Evolutionary conservation across 2,329 filamentous ascomycete genomes (phyloP).

Genomic region (Coleophoma crateriformis): DNA sequence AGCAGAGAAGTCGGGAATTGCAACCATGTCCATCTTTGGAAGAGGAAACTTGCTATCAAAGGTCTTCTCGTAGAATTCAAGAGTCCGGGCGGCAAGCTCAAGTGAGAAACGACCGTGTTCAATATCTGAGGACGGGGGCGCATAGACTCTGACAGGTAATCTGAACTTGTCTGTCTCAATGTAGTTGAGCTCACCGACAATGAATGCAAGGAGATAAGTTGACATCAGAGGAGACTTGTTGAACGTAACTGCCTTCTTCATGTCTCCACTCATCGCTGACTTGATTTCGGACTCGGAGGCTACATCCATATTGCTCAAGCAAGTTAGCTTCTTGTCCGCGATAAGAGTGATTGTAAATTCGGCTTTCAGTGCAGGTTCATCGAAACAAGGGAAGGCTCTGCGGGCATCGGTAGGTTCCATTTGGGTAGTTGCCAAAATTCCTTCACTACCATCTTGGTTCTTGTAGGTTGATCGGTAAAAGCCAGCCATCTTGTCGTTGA

Average conservation of each 20-base stretch:
- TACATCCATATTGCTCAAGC: constrained; percentile 95
- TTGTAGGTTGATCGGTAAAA: constrained; percentile 97
- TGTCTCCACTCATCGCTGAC: constrained; percentile 53
- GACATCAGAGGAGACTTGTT: constrained; percentile 92
- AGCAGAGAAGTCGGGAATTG: constrained; percentile 91
- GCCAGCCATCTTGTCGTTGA: constrained; percentile 95
- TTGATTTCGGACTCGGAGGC: constrained; percentile 69
- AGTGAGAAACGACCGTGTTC: constrained; percentile 88
- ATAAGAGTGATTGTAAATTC: constrained; percentile 87
- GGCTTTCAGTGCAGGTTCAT: constrained; percentile 91
- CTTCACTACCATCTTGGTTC: constrained; percentile 69
- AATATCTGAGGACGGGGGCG: constrained; percentile 82
- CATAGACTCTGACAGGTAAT: constrained; percentile 89
- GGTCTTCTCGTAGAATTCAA: constrained; percentile 92
- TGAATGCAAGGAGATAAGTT: constrained; percentile 90
- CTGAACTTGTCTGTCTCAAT: constrained; percentile 91
- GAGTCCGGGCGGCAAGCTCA: constrained; percentile 80
- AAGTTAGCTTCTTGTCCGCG: constrained; percentile 85
- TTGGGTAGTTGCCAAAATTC: constrained; percentile 84
- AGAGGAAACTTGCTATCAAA: constrained; percentile 84
- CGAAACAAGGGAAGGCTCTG: constrained; percentile 91
- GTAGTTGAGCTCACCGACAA: constrained; percentile 89
- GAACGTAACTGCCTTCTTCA: constrained; percentile 85
- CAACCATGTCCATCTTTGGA: constrained; percentile 95
- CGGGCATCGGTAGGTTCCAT: constrained; percentile 96